phyloP scores from a whole-genome alignment of 257 asterid species.

The Nemophila menziesii region DNA sequence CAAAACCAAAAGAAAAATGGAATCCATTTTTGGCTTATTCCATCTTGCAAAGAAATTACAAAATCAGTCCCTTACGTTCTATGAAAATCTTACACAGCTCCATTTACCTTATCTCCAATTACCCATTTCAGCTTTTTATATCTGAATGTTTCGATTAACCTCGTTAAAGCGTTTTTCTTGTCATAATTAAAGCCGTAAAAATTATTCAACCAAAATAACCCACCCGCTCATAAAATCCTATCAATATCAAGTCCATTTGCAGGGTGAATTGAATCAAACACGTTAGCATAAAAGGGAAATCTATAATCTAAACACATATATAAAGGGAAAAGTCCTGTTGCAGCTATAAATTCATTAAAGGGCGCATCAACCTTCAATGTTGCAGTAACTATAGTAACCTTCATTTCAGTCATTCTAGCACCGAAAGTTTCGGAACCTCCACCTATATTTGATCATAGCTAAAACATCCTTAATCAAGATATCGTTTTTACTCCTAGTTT shows the following conservation, averaged over 20 bases:
- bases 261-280: conserved; percentile 60
- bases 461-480: conserved; percentile 65
- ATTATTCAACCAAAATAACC: conserved; percentile 70
- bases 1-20: conserved; percentile 4
- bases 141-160: conserved; percentile 63
- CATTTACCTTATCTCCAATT: conserved; percentile 66
- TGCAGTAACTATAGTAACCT: conserved; percentile 55
- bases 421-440: conserved; percentile 91
- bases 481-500: conserved; percentile 54
- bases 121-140: conserved; percentile 81
- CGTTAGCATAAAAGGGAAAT: conserved; percentile 57
- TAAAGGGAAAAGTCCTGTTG: conserved; percentile 80
- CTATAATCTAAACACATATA: conserved; percentile 70
- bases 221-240: conserved; percentile 68
- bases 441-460: conserved; percentile 67
- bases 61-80: conserved; percentile 3
- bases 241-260: conserved; percentile 60
- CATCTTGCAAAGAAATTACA: conserved; percentile 23
- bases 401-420: conserved; percentile 76
- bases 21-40: conserved; percentile 22
- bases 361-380: conserved; percentile 72
- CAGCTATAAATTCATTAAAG: conserved; percentile 66
- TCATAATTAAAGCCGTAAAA: conserved; percentile 54
- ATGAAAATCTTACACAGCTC: conserved; percentile 21
- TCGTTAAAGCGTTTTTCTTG: conserved; percentile 49